phyloP scores from a whole-genome alignment of 2,329 filamentous ascomycete species.

The Aspergillus sp. region DNA sequence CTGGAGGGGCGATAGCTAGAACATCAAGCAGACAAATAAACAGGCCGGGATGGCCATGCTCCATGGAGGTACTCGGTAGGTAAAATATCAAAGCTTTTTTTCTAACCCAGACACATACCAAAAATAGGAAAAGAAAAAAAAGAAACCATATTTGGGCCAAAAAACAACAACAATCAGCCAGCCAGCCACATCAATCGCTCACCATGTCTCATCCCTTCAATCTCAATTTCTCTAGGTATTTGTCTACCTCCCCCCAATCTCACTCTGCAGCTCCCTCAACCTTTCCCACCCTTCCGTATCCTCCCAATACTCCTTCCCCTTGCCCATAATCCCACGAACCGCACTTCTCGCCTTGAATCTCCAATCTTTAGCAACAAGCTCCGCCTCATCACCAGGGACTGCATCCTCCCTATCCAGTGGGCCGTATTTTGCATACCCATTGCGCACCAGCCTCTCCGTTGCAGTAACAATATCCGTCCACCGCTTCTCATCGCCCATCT shows the following conservation, averaged over 20 bases:
- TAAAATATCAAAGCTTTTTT: neutral
- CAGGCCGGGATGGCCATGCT: neutral
- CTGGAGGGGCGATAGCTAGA: conserved; percentile 24
- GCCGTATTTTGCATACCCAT: conserved; percentile 79
- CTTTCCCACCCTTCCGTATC: conserved; percentile 52
- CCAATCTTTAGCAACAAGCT: conserved; percentile 76
- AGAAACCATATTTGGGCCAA: neutral
- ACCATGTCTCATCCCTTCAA: neutral
- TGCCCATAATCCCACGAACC: conserved; percentile 77
- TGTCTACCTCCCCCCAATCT: conserved; percentile 27
- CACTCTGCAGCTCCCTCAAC: conserved; percentile 39
- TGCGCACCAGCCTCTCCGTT: conserved; percentile 73
- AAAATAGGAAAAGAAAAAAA: neutral
- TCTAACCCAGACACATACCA: neutral
- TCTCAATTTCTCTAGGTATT: neutral
- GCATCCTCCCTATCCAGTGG: conserved; percentile 56
- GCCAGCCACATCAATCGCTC: neutral
- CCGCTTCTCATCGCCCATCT: conserved; percentile 58
- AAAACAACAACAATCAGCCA: neutral
- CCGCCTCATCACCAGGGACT: conserved; percentile 46
- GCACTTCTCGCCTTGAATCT: conserved; percentile 84
- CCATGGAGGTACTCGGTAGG: neutral
- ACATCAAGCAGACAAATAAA: neutral
- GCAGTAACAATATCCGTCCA: conserved; percentile 74
- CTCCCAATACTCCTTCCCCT: conserved; percentile 81